Conservation (phyloP, 495 filamentous ascomycete species). For the Penicillium flavigenum region DNA sequence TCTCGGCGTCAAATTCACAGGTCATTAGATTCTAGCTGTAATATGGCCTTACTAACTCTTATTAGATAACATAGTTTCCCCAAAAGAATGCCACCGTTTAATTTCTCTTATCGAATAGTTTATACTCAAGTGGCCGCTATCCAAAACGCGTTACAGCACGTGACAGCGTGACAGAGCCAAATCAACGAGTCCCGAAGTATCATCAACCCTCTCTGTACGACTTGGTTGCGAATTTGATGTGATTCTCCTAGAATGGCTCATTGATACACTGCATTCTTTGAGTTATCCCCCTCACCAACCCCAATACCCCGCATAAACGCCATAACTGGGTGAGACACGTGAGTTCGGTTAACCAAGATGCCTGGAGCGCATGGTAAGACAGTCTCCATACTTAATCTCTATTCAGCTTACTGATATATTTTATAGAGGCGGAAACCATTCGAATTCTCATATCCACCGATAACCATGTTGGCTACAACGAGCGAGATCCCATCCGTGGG, state of each 20-base stretch:
- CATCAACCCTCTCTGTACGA: background rate
- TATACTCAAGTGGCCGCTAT: background rate
- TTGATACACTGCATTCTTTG: background rate
- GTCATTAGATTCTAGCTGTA: too few species aligned
- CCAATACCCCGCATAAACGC: background rate
- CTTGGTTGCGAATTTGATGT: background rate
- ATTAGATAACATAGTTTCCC: background rate
- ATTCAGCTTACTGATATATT: slow-evolving; percentile 1
- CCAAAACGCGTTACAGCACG: slow-evolving; percentile 5
- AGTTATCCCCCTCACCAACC: background rate
- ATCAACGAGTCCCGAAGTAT: background rate
- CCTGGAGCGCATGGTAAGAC: slow-evolving; percentile 27
- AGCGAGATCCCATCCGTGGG: slow-evolving; percentile 87
- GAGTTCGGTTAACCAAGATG: slow-evolving; percentile 21
- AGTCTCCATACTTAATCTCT: background rate
- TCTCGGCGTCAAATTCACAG: too few species aligned
- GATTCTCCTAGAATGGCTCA: background rate
- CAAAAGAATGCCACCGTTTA: background rate
- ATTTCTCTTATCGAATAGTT: background rate
- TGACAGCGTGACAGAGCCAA: slow-evolving; percentile 3
- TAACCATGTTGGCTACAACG: slow-evolving; percentile 95
- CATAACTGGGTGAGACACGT: background rate
- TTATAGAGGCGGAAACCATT: slow-evolving; percentile 78
- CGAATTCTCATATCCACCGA: slow-evolving; percentile 92
- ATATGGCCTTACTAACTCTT: background rate